Base-by-base conservation (phyloP, 2,329 filamentous ascomycete genomes). In the Elsinoe arachidis region DNA sequence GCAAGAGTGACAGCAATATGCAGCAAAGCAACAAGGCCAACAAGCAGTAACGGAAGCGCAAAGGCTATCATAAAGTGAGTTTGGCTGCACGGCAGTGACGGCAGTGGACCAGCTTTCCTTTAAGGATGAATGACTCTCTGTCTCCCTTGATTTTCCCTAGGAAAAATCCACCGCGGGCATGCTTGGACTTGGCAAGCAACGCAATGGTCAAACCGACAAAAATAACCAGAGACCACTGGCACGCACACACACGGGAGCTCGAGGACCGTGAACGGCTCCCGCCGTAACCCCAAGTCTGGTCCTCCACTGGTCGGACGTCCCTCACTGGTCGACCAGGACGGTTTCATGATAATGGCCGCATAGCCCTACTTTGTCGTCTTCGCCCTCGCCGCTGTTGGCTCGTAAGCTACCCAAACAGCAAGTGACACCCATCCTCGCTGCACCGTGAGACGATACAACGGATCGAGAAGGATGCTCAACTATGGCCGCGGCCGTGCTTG, bases 151-250 rank as follows among this genome's bases (percentile, higher is more conserved):
- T 17, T 17, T 15, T 43, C 19, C 21, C 21, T 26, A 12, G 19
- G 26, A 30, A 7, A 46, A 46, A 46, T 30, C 41, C 49, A 26
- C 49, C 11, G 34, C 26, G 26, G 49, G 23, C 49, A 39, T 34
- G 17, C 26, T 17, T 34, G 19, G 33, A 15, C 49, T 53, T 53
- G 49, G 49, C 49, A 12, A 35, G 46, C 46, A 30, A 51, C 46
- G 49, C 49, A 53, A 53, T 38, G 49, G 26, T 17, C 15, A 53
- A 53, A 35, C 26, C 49, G 49, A 53, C 49, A 26, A 51, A 34
- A 34, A 51, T 51, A 34, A 37, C 26, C 17, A 51, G 33, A 34
- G 3, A 19, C 26, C 21, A 12, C 44, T 14, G 12, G 15, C 37
- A 39, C 37, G 15, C 37, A 39, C 37, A 41, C 38, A 41, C 38